Evolutionary conservation across 106 monocot genomes (phyloP).

Genomic region (Chionographis japonica): DNA sequence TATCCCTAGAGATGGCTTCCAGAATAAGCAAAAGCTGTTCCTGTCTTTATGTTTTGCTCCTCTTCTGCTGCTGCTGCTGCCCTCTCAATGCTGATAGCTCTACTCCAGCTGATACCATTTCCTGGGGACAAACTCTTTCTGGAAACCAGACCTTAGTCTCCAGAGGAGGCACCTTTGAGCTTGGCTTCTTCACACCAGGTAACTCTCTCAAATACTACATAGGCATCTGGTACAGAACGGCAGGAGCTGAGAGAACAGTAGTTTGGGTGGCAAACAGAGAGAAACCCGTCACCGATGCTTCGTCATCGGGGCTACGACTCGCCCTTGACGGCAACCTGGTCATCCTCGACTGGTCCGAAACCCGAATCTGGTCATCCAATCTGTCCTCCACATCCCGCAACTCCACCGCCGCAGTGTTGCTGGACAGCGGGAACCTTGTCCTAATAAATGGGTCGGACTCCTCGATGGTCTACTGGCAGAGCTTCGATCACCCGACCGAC

Average conservation of each 20-base stretch:
- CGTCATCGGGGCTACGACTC: conserved; percentile 6
- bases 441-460: conserved; percentile 7
- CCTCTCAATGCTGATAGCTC: neutral
- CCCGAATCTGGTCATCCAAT: conserved; percentile 27
- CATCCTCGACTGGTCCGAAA: conserved; percentile 6
- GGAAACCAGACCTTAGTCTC: conserved; percentile 7
- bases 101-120: neutral
- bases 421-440: conserved; percentile 36
- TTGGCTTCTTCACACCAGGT: conserved; percentile 9
- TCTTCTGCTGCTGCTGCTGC: neutral
- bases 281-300: conserved; percentile 9
- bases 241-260: neutral
- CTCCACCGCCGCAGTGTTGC: conserved; percentile 9
- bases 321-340: conserved; percentile 21
- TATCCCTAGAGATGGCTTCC: no score
- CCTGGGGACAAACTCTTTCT: neutral
- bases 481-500: conserved; percentile 37
- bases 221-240: conserved; percentile 31
- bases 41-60: neutral
- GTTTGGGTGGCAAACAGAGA: conserved; percentile 28
- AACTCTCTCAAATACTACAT: conserved; percentile 16
- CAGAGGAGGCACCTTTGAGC: conserved; percentile 7
- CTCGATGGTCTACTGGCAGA: conserved; percentile 25
- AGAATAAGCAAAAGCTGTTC: no score
- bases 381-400: neutral